phyloP scores from a whole-genome alignment of 139 green algal species.

The Haematococcus sp. region DNA sequence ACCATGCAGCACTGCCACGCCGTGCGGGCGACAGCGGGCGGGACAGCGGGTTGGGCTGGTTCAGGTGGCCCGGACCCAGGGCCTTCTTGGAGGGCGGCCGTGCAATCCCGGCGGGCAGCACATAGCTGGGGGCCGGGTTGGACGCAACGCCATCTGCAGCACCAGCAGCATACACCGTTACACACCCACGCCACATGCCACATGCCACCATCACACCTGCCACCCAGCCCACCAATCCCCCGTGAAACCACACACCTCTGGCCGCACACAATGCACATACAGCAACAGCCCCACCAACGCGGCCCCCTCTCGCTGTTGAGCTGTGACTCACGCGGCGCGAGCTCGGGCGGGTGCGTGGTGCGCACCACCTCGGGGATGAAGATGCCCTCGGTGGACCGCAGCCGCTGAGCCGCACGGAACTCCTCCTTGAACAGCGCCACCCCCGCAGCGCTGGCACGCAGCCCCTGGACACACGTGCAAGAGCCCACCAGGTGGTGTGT shows the following conservation, averaged over 20 bases:
- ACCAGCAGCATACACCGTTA: no score
- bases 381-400: constrained; percentile 29
- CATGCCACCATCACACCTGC: no score
- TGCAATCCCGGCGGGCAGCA: not conserved
- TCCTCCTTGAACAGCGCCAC: constrained; percentile 40
- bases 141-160: constrained; percentile 22
- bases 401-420: constrained; percentile 30
- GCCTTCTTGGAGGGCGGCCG: constrained; percentile 12
- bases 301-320: no score
- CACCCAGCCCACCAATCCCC: no score
- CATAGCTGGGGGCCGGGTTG: constrained; percentile 35
- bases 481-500: no score
- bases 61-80: constrained; percentile 15
- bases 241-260: no score
- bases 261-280: no score
- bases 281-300: no score
- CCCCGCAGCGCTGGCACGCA: constrained; percentile 8
- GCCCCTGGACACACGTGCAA: constrained; percentile 1
- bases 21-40: not conserved
- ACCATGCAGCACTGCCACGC: not conserved
- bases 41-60: not conserved
- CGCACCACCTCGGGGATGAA: constrained; percentile 44
- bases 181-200: no score
- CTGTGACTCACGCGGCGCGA: constrained; percentile 11
- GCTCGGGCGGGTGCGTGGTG: constrained; percentile 35